These are phyloP conservation scores for Saksenaea vasiformis DNA, from an alignment of 371 early-diverging fungal species.

Conservation along the genomic window DNA sequence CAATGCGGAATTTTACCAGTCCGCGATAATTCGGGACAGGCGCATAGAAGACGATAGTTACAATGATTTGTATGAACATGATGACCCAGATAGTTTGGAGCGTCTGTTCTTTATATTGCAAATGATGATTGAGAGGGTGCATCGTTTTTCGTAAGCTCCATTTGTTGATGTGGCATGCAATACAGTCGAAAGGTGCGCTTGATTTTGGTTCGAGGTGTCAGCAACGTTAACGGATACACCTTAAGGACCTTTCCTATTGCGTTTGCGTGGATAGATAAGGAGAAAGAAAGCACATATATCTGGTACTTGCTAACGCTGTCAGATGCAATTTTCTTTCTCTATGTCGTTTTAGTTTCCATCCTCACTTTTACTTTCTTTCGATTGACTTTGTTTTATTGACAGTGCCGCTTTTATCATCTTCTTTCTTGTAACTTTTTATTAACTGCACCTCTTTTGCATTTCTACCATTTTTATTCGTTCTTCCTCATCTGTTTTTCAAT, in stretches of 20 bases:
- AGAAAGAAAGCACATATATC: slow-evolving; percentile 4
- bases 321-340: too few species aligned
- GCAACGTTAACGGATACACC: slow-evolving; percentile 1
- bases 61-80: not conserved
- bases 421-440: too few species aligned
- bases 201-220: slow-evolving; percentile 1
- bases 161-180: slow-evolving; percentile 13
- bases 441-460: too few species aligned
- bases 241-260: slow-evolving; percentile 13
- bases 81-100: not conserved
- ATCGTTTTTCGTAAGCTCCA: not conserved
- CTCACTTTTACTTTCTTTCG: too few species aligned
- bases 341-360: too few species aligned
- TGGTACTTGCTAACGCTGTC: not conserved
- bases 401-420: too few species aligned
- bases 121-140: not conserved
- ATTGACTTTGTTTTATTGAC: too few species aligned
- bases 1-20: not conserved
- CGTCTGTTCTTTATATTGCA: slow-evolving; percentile 6
- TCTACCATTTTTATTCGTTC: too few species aligned
- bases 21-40: not conserved
- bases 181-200: slow-evolving; percentile 8
- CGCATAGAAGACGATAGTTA: not conserved
- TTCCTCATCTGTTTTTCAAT: too few species aligned
- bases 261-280: slow-evolving; percentile 8